These are phyloP conservation scores for Hirschioporus abietinus DNA, from an alignment of 768 basidiomycete genomes.

Conservation along the genomic window DNA sequence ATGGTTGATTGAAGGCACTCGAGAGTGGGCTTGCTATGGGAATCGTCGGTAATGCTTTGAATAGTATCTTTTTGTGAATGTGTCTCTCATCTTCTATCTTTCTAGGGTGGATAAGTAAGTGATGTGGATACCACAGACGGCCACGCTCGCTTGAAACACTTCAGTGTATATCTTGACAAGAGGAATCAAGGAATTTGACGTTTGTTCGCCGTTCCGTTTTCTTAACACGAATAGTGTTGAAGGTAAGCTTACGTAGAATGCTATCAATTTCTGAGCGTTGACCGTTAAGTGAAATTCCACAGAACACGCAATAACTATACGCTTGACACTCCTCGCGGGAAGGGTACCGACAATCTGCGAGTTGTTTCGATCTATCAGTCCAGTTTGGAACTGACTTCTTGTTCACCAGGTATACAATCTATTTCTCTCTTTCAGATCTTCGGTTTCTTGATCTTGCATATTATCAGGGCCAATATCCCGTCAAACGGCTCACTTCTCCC, in stretches of 20 bases:
- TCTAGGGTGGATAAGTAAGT: constrained; percentile 58
- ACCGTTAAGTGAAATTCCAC: constrained; percentile 48
- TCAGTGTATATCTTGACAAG: constrained; percentile 45
- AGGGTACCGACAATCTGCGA: constrained; percentile 46
- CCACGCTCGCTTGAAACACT: neutral
- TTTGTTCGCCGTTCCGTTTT: constrained; percentile 71
- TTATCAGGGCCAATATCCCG: constrained; percentile 51
- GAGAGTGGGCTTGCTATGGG: constrained; percentile 92
- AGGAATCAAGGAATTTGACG: constrained; percentile 40
- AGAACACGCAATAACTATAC: constrained; percentile 40
- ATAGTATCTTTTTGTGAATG: constrained; percentile 3
- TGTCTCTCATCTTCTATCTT: constrained; percentile 7
- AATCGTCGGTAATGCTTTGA: constrained; percentile 58
- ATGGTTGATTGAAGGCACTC: constrained; percentile 70
- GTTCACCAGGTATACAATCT: constrained; percentile 41
- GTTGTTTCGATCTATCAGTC: constrained; percentile 55
- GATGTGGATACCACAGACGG: neutral
- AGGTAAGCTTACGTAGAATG: constrained; percentile 35
- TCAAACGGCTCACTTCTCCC: constrained; percentile 58
- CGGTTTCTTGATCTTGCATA: neutral
- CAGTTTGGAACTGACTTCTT: constrained; percentile 71
- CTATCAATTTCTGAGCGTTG: constrained; percentile 3
- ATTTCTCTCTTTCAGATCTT: neutral
- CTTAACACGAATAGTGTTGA: constrained; percentile 75
- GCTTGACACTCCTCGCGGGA: constrained; percentile 60